Evolutionary conservation across 2,329 filamentous ascomycete species (phyloP).

Genomic region (Ascomycota sp.): DNA sequence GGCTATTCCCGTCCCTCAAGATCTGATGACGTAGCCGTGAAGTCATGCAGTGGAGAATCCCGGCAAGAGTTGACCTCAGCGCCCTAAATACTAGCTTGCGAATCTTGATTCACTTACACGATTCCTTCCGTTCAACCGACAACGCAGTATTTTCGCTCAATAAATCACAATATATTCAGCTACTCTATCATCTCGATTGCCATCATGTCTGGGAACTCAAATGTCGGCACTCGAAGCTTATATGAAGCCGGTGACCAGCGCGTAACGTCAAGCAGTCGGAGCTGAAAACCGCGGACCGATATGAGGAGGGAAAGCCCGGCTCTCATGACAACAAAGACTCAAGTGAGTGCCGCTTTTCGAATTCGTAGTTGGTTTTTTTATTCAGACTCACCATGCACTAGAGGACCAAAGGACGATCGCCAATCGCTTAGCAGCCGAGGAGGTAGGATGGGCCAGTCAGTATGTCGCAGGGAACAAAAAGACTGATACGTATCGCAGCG

Average conservation of each 20-base stretch:
- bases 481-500: slow-evolving; percentile 7
- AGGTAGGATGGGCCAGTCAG: slow-evolving; percentile 16
- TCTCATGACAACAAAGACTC: slow-evolving; percentile 51
- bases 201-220: slow-evolving; percentile 28
- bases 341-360: slow-evolving; percentile 31
- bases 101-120: too few species aligned
- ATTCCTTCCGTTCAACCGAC: too few species aligned
- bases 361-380: too few species aligned
- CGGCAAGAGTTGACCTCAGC: too few species aligned
- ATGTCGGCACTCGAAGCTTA: slow-evolving; percentile 42
- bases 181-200: too few species aligned
- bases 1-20: too few species aligned
- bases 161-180: too few species aligned
- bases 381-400: slow-evolving; percentile 7
- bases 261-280: slow-evolving; percentile 37
- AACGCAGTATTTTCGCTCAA: too few species aligned
- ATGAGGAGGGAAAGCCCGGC: slow-evolving; percentile 50
- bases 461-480: neutral
- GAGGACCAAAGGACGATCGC: slow-evolving; percentile 54
- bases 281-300: slow-evolving; percentile 31
- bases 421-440: slow-evolving; percentile 48
- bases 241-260: slow-evolving; percentile 66
- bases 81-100: too few species aligned
- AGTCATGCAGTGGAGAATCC: too few species aligned
- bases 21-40: too few species aligned